These are phyloP conservation scores for Selaginella tamariscina DNA, from an alignment of 75 land plant species.

Conservation along the genomic window DNA sequence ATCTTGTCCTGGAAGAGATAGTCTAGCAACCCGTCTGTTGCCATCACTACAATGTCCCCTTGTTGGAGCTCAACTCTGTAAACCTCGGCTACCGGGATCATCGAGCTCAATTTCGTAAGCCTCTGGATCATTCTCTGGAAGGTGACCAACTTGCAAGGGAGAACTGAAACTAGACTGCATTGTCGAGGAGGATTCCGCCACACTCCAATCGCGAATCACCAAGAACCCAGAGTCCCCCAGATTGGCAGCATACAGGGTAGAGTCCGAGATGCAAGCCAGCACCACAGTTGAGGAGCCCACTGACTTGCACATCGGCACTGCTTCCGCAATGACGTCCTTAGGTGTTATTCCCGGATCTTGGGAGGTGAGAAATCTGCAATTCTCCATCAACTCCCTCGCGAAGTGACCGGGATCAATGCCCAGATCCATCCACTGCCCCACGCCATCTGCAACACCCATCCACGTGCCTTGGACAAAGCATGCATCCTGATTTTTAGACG, in stretches of 20 bases:
- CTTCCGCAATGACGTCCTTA: no score
- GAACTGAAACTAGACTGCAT: constrained; percentile 86
- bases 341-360: no score
- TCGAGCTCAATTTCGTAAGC: constrained; percentile 20
- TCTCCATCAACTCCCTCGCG: constrained; percentile 80
- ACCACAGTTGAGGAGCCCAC: no score
- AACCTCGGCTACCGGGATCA: neutral
- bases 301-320: no score
- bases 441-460: constrained; percentile 99
- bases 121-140: constrained; percentile 80
- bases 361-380: no score
- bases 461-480: no score
- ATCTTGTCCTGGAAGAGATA: no score
- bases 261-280: no score
- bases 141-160: constrained; percentile 78
- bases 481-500: no score
- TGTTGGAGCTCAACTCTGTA: no score
- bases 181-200: constrained; percentile 59
- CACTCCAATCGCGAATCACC: constrained; percentile 61
- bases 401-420: constrained; percentile 79
- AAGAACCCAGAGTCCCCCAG: constrained; percentile 90
- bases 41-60: no score
- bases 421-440: constrained; percentile 88
- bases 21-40: no score
- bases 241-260: constrained; percentile 85